Percentiles rank a stretch among this genome's conserved stretches.
Conservation (phyloP, 345 rosid genomes). For the Aquilaria malaccensis region DNA sequence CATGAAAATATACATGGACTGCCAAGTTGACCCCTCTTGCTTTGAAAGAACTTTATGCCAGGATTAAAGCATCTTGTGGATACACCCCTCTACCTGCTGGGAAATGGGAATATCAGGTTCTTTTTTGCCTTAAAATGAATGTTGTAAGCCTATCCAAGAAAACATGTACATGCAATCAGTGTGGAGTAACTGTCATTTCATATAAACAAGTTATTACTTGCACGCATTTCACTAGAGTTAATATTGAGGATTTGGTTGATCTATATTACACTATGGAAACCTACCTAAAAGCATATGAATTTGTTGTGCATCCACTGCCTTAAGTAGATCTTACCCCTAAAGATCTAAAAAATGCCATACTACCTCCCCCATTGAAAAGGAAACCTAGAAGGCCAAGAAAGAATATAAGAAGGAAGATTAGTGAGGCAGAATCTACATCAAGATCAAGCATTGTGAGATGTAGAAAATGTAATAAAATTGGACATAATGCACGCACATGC, state of each 20-base stretch:
- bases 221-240: not conserved
- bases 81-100: not conserved
- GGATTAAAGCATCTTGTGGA: too few species aligned
- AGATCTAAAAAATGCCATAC: not conserved
- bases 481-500: too few species aligned
- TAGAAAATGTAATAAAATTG: too few species aligned
- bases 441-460: too few species aligned
- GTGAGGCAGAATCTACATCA: too few species aligned
- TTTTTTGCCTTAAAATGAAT: not conserved
- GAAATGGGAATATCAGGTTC: not conserved
- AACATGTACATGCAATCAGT: not conserved
- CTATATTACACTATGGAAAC: not conserved
- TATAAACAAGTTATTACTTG: not conserved
- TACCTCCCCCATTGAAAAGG: too few species aligned
- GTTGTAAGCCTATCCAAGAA: not conserved
- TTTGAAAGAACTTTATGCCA: not conserved
- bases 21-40: not conserved
- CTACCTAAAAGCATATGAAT: not conserved
- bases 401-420: too few species aligned
- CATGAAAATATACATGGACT: not conserved
- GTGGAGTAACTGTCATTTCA: not conserved
- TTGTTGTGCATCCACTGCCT: not conserved
- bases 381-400: too few species aligned
- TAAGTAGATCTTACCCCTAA: not conserved
- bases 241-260: not conserved